Base-by-base conservation (phyloP, 192 early-diverging fungal species). In the Linnemannia zychae region DNA sequence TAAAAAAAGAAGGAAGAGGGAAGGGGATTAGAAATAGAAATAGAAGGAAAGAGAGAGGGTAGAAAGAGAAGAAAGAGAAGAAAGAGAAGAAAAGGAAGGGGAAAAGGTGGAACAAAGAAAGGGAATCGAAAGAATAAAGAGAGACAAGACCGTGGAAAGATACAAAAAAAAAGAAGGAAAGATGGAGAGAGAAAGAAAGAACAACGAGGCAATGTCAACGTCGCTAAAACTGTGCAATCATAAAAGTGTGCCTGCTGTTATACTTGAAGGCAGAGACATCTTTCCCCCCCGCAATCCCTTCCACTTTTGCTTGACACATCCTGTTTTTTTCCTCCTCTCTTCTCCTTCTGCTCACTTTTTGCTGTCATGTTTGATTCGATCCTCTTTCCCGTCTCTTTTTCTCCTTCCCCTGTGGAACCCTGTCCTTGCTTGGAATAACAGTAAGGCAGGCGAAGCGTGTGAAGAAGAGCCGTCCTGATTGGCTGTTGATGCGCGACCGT, bases 391-490 rank as follows among this genome's bases (percentile, higher is more conserved):
- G 52, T 57, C 52, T 28, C 13, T 9, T 11, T 1, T n/a, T 49
- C n/a, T 24, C n/a, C 24, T 60, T 24, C 53, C 24, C 53, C 53
- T 60, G 53, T 60, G 53, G 53, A n/a, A 60, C 53, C 53, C 24
- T 60, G 57, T 3, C 24, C 57, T 63, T 63, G 57, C 57, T 15
- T 31, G 1, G 22, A 13, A 63, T 31, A 31, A 31, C n/a, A 63
- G 24, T 28, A 63, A 63, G 7, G 28, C 28, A 63, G 57, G 57
- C 57, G 57, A 63, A 63, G 57, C 78, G 78, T 80, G 78, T 80
- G 78, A 68, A 80, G 78, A 74, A 38, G 34, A 74, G 71, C 57
- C 71, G 34, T n/a, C 53, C 33, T 80, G 72, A 80, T 80, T 80
- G 78, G 78, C 20, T 57, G 53, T 15, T 24, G 22, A 69, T n/a